A percentile compares a stretch with the other conserved stretches of the same genome.
phyloP scores from a whole-genome alignment of 78 protist species.

The Chrysochromulina parva region DNA sequence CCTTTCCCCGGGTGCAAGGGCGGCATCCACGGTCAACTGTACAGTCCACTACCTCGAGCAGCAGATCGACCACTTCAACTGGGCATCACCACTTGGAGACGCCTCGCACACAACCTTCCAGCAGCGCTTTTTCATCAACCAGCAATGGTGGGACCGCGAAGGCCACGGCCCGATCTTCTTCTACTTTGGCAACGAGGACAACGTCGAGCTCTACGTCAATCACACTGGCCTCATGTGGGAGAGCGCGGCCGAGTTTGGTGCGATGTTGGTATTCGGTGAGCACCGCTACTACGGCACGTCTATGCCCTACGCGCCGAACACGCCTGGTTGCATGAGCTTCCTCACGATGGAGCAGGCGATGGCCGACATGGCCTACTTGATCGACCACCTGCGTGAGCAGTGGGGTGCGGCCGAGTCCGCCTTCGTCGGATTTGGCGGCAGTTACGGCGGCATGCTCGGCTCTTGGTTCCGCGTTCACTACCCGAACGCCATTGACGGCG shows the following conservation, averaged over 20 bases:
- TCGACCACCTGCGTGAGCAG: not conserved
- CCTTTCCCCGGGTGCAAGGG: too few relatives aligned
- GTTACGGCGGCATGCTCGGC: slow-evolving; percentile 71
- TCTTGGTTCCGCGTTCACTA: slow-evolving; percentile 60
- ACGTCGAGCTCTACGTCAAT: slow-evolving; percentile 62
- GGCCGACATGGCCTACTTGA: not conserved
- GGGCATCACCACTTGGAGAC: not conserved
- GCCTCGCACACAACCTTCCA: not conserved
- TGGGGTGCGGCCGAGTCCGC: not conserved
- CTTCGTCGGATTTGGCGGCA: slow-evolving; percentile 61
- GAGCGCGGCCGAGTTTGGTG: not conserved
- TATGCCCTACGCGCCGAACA: slow-evolving; percentile 19
- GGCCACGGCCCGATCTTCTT: slow-evolving; percentile 51
- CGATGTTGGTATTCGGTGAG: slow-evolving; percentile 18
- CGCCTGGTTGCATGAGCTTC: not conserved
- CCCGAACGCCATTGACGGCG: slow-evolving; percentile 59
- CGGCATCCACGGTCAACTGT: not conserved
- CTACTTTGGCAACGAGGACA: slow-evolving; percentile 89
- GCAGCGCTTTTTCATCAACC: not conserved
- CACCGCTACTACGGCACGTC: slow-evolving; percentile 33
- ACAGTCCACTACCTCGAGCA: not conserved
- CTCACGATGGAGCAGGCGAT: slow-evolving; percentile 25
- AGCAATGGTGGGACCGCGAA: not conserved
- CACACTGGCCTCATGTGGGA: slow-evolving; percentile 69
- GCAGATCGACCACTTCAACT: not conserved